These are phyloP conservation scores for Lagenidium giganteum DNA, from an alignment of 352 stramenopile genomes.

Conservation along the genomic window DNA sequence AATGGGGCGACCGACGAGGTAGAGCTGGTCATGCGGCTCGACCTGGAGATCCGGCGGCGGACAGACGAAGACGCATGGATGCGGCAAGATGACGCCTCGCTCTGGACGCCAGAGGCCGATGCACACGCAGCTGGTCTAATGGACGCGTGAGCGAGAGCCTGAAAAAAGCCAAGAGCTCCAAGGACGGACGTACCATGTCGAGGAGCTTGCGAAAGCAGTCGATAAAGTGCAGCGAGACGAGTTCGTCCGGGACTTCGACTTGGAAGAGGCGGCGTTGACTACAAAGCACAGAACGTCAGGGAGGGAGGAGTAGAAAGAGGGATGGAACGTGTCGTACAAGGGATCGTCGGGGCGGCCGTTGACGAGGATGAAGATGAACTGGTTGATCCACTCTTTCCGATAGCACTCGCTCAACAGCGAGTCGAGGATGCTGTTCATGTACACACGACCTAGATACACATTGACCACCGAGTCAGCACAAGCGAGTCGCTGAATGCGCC, in stretches of 20 bases:
- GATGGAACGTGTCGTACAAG: conserved; percentile 26
- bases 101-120: conserved; percentile 64
- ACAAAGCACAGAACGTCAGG: neutral
- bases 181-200: conserved; percentile 32
- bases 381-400: conserved; percentile 65
- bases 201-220: conserved; percentile 71
- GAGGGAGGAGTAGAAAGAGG: neutral
- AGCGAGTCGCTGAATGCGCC: too few species aligned
- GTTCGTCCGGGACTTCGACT: conserved; percentile 39
- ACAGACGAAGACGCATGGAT: conserved; percentile 67
- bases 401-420: conserved; percentile 78
- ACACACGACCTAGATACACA: conserved; percentile 39
- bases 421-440: conserved; percentile 69
- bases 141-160: too few species aligned
- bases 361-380: conserved; percentile 60
- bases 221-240: conserved; percentile 45
- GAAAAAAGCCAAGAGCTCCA: neutral
- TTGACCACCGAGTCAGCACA: conserved; percentile 1
- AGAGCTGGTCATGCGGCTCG: conserved; percentile 55
- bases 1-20: conserved; percentile 63
- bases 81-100: conserved; percentile 37
- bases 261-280: conserved; percentile 68
- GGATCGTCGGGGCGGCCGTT: conserved; percentile 51
- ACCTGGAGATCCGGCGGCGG: conserved; percentile 50
- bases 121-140: conserved; percentile 51